Evolutionary conservation across 73 alveolate species (phyloP).

Genomic region (Urostyla sp.): DNA sequence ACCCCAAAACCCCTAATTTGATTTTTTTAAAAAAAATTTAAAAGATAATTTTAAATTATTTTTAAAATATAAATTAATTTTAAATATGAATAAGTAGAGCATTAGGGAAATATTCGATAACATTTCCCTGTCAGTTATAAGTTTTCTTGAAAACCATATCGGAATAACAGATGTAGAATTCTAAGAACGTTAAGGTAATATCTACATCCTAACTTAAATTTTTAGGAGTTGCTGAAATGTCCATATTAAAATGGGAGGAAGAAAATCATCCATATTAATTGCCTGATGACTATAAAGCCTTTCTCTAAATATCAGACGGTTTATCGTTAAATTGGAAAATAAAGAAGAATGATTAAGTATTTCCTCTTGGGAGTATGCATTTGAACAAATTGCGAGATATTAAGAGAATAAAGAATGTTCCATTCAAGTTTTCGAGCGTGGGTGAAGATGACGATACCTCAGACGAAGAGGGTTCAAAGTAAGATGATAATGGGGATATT

Average conservation of each 20-base stretch:
- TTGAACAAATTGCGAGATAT: constrained; percentile 79
- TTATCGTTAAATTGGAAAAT: constrained; percentile 78
- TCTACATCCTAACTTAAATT: neutral
- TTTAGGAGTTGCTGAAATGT: constrained; percentile 70
- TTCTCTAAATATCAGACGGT: constrained; percentile 86
- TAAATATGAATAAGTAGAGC: constrained; percentile 77
- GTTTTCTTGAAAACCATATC: constrained; percentile 75
- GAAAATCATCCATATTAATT: constrained; percentile 75
- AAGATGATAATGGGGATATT: constrained; percentile 57
- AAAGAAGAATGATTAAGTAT: constrained; percentile 64
- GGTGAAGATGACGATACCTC: constrained; percentile 73
- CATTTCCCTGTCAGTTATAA: constrained; percentile 67
- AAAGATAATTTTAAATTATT: neutral
- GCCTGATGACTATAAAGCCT: constrained; percentile 85
- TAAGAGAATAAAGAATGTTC: constrained; percentile 55
- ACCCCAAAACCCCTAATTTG: neutral
- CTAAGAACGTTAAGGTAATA: constrained; percentile 65
- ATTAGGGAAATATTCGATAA: constrained; percentile 80
- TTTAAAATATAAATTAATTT: constrained; percentile 13
- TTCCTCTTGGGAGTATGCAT: constrained; percentile 83
- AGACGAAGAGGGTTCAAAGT: constrained; percentile 29
- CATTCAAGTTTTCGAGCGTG: constrained; percentile 58
- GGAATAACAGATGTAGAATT: constrained; percentile 85
- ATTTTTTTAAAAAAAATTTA: too few species aligned
- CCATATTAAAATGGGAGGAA: constrained; percentile 80